These are phyloP conservation scores for Alternaria sp. DNA, from an alignment of 2,329 filamentous ascomycete genomes.

Conservation along the genomic window DNA sequence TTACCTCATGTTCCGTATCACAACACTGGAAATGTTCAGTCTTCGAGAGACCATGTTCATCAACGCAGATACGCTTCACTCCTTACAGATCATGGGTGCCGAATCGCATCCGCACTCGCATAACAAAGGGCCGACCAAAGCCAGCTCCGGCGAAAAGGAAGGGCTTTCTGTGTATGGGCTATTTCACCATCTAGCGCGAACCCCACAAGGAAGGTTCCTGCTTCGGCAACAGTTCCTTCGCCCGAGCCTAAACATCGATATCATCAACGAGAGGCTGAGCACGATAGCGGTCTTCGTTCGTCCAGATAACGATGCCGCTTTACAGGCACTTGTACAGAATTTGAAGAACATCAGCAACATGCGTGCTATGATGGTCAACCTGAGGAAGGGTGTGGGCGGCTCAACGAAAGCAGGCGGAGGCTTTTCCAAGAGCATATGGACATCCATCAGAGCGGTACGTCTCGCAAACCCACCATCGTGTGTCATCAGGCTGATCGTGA, in stretches of 20 bases:
- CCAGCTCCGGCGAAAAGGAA: slow-evolving; percentile 73
- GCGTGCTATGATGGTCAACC: slow-evolving; percentile 68
- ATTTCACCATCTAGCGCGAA: slow-evolving; percentile 76
- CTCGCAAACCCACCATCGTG: too few relatives aligned
- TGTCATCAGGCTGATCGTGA: neutral
- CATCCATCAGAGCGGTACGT: slow-evolving; percentile 64
- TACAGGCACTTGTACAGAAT: slow-evolving; percentile 64
- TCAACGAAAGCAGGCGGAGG: slow-evolving; percentile 57
- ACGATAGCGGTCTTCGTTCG: slow-evolving; percentile 71
- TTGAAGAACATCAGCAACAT: slow-evolving; percentile 80
- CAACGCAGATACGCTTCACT: slow-evolving; percentile 78
- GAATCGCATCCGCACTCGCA: slow-evolving; percentile 85
- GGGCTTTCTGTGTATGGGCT: slow-evolving; percentile 83
- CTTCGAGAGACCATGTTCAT: slow-evolving; percentile 74
- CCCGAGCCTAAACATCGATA: slow-evolving; percentile 70
- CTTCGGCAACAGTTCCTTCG: slow-evolving; percentile 83
- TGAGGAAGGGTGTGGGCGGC: slow-evolving; percentile 78
- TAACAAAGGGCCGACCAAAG: slow-evolving; percentile 70
- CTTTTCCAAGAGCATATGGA: slow-evolving; percentile 74
- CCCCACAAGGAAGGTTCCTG: slow-evolving; percentile 75
- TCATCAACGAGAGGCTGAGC: slow-evolving; percentile 74
- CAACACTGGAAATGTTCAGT: slow-evolving; percentile 75
- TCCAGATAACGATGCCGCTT: slow-evolving; percentile 67
- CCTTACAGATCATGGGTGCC: slow-evolving; percentile 82
- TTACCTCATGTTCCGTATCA: slow-evolving; percentile 64